Conservation (phyloP, 2,329 filamentous ascomycete genomes). For the Metarhizium anisopliae region DNA sequence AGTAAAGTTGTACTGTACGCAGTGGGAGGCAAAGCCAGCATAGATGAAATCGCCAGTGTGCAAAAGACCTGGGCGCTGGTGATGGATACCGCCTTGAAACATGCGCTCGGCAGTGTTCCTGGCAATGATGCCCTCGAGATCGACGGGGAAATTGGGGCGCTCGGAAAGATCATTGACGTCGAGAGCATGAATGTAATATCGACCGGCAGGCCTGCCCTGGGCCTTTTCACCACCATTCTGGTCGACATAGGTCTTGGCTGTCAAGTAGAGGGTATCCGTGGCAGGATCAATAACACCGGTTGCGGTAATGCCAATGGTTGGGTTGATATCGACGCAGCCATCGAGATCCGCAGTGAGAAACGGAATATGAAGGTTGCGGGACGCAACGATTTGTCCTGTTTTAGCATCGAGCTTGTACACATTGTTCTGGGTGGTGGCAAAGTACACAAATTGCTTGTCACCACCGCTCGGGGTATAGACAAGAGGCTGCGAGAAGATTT, state of each 20-base stretch:
- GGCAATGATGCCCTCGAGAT: constrained; percentile 35
- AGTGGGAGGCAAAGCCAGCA: constrained; percentile 45
- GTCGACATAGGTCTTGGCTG: constrained; percentile 31
- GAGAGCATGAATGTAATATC: constrained; percentile 29
- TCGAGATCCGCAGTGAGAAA: constrained; percentile 39
- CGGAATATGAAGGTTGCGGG: constrained; percentile 38
- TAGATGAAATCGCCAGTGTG: constrained; percentile 38
- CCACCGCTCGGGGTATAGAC: constrained; percentile 38
- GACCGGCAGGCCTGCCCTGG: constrained; percentile 24
- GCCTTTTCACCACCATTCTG: constrained; percentile 19
- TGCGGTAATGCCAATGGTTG: constrained; percentile 35
- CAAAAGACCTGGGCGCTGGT: constrained; percentile 40
- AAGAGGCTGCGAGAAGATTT: constrained; percentile 42
- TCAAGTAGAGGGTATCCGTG: constrained; percentile 35
- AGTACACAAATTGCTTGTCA: constrained; percentile 42
- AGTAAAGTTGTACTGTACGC: constrained; percentile 47
- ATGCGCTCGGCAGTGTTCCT: constrained; percentile 38
- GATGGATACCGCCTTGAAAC: constrained; percentile 42
- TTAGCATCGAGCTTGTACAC: constrained; percentile 47
- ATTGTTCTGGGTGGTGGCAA: constrained; percentile 50
- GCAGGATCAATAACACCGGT: constrained; percentile 36
- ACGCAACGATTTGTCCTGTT: constrained; percentile 40
- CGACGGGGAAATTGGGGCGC: constrained; percentile 34
- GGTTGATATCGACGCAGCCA: constrained; percentile 38
- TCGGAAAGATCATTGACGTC: constrained; percentile 29